These are phyloP conservation scores for Asclepias syriaca DNA, from an alignment of 257 asterid genomes.

Conservation along the genomic window DNA sequence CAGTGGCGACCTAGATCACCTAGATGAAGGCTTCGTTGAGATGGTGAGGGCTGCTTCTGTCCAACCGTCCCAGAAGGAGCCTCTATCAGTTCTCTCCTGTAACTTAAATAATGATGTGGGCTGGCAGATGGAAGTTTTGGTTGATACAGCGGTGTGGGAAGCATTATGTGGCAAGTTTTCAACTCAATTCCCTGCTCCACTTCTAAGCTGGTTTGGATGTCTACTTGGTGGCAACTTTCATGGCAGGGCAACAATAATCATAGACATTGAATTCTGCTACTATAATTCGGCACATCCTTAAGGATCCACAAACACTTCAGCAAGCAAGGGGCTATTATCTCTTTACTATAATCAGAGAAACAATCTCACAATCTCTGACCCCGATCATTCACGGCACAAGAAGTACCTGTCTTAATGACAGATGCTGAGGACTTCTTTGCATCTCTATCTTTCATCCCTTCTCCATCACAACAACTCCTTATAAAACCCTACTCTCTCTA, in stretches of 20 bases:
- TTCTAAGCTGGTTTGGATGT: neutral
- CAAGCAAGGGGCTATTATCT: too few species aligned
- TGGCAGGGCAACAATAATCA: neutral
- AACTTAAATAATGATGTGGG: neutral
- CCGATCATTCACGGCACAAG: too few species aligned
- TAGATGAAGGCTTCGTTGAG: constrained; percentile 53
- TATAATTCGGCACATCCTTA: too few species aligned
- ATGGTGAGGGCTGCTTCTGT: constrained; percentile 93
- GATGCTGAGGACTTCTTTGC: too few species aligned
- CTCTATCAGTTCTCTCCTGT: neutral
- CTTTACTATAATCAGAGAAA: too few species aligned
- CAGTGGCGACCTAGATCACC: constrained; percentile 62
- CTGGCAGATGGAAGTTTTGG: neutral
- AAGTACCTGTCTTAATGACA: too few species aligned
- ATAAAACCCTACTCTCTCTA: constrained; percentile 15
- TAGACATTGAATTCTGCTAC: too few species aligned
- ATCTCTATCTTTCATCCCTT: too few species aligned
- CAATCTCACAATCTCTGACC: too few species aligned
- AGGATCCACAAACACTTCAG: too few species aligned
- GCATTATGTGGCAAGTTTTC: neutral
- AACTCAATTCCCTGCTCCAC: neutral
- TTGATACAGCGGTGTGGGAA: neutral
- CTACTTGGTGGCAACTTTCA: too few species aligned
- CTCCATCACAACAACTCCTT: constrained; percentile 1
- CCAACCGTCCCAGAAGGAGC: constrained; percentile 44